A percentile compares a stretch with the other conserved stretches of the same genome.
phyloP scores from a whole-genome alignment of 2,329 filamentous ascomycete species.

The Aspergillus ochraceoroseus region DNA sequence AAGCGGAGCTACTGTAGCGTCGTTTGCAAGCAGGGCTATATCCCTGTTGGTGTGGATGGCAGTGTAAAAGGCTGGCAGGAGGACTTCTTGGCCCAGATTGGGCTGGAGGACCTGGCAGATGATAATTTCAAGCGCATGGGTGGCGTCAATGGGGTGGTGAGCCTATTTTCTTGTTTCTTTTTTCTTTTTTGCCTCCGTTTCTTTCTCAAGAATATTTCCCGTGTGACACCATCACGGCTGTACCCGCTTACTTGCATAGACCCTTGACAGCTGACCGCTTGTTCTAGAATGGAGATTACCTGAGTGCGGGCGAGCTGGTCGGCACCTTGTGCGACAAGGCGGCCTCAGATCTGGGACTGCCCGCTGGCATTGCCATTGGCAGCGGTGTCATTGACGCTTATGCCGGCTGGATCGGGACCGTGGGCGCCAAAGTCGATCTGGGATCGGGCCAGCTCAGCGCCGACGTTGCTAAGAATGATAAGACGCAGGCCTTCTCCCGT shows the following conservation, averaged over 20 bases:
- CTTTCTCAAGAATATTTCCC: too few species aligned
- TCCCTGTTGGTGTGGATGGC: constrained; percentile 94
- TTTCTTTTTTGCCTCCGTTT: too few species aligned
- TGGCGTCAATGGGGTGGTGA: constrained; percentile 90
- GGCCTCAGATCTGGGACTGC: constrained; percentile 74
- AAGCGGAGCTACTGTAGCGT: constrained; percentile 91
- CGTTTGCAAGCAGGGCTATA: constrained; percentile 94
- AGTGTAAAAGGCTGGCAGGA: constrained; percentile 98
- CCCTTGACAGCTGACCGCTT: constrained; percentile 11
- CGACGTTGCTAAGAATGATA: constrained; percentile 69
- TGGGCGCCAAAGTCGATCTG: constrained; percentile 89
- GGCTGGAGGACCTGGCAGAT: constrained; percentile 74
- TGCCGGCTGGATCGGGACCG: constrained; percentile 96
- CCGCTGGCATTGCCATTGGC: constrained; percentile 82
- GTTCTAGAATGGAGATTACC: constrained; percentile 79
- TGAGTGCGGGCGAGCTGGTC: constrained; percentile 87
- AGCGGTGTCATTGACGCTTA: constrained; percentile 98
- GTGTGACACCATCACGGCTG: too few species aligned
- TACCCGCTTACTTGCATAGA: neutral
- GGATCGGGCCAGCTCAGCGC: constrained; percentile 62
- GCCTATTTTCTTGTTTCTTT: constrained; percentile 44
- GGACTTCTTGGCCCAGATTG: constrained; percentile 83
- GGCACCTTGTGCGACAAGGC: constrained; percentile 80
- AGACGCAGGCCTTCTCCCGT: constrained; percentile 87
- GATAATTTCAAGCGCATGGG: constrained; percentile 92